phyloP scores from a whole-genome alignment of 352 stramenopile species.

The Pythium utonaiense region DNA sequence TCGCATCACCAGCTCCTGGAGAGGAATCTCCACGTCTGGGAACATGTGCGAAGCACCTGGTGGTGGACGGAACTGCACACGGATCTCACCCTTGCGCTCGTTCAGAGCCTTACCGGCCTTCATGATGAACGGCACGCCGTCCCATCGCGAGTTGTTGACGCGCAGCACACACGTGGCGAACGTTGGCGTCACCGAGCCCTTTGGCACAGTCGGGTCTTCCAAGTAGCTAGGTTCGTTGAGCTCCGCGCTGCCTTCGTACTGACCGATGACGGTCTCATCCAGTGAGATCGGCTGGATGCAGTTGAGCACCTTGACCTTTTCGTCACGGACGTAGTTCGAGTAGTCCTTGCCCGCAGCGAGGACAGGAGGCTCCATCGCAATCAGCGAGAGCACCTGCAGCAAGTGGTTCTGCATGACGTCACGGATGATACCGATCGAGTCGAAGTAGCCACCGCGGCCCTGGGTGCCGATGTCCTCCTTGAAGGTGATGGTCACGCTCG shows the following conservation, averaged over 20 bases:
- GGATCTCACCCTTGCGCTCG: slow-evolving; percentile 96
- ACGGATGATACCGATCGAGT: slow-evolving; percentile 98
- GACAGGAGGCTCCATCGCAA: slow-evolving; percentile 95
- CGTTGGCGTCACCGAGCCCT: slow-evolving; percentile 91
- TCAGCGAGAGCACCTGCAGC: slow-evolving; percentile 96
- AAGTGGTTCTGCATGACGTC: slow-evolving; percentile 99
- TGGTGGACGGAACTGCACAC: slow-evolving; percentile 95
- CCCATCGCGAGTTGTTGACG: slow-evolving; percentile 95
- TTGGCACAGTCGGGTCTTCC: slow-evolving; percentile 93
- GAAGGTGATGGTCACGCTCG: slow-evolving; percentile 96
- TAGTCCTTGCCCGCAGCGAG: slow-evolving; percentile 84
- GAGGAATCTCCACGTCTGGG: slow-evolving; percentile 75
- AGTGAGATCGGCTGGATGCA: slow-evolving; percentile 91
- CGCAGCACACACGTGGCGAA: slow-evolving; percentile 89
- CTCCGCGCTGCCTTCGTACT: slow-evolving; percentile 90
- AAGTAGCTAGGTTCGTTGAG: slow-evolving; percentile 90
- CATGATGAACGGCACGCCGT: slow-evolving; percentile 98
- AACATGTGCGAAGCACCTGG: slow-evolving; percentile 90
- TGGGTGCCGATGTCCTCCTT: slow-evolving; percentile 97
- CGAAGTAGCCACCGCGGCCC: slow-evolving; percentile 96
- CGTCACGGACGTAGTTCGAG: slow-evolving; percentile 93
- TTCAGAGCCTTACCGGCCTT: slow-evolving; percentile 98
- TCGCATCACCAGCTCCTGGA: slow-evolving; percentile 97
- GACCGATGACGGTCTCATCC: slow-evolving; percentile 96
- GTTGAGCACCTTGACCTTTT: slow-evolving; percentile 98